Evolutionary conservation across 768 basidiomycete species (phyloP).

Genomic region (Tricholoma saponaceum): DNA sequence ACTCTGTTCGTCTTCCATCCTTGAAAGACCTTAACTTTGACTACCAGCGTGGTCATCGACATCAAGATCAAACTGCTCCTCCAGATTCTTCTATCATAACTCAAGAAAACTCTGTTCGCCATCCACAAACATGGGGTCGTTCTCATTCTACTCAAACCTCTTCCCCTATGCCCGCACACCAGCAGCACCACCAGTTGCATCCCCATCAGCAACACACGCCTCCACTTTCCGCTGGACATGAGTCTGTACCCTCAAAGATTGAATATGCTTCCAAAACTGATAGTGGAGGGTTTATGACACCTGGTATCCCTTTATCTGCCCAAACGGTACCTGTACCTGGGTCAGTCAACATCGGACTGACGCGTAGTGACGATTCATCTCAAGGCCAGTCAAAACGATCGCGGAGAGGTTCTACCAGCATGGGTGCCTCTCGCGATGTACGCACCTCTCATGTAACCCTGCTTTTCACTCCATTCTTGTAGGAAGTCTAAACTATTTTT

Average conservation of each 20-base stretch:
- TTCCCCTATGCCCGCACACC: slow-evolving; percentile 20
- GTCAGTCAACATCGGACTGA: slow-evolving; percentile 30
- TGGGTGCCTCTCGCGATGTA: slow-evolving; percentile 37
- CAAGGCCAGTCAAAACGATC: slow-evolving; percentile 38
- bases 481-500: background rate
- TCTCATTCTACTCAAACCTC: slow-evolving; percentile 20
- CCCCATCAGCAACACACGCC: slow-evolving; percentile 47
- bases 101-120: slow-evolving; percentile 29
- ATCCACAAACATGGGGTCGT: slow-evolving; percentile 32
- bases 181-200: slow-evolving; percentile 32
- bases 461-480: background rate
- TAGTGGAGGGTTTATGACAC: slow-evolving; percentile 43
- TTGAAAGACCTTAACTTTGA: slow-evolving; percentile 71
- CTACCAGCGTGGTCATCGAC: slow-evolving; percentile 29
- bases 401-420: slow-evolving; percentile 34
- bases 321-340: slow-evolving; percentile 36
- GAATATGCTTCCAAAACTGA: slow-evolving; percentile 49
- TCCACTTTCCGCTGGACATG: slow-evolving; percentile 41
- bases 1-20: slow-evolving; percentile 56
- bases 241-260: slow-evolving; percentile 27
- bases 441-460: slow-evolving; percentile 49
- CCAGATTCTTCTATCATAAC: slow-evolving; percentile 22
- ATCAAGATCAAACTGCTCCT: slow-evolving; percentile 26
- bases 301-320: slow-evolving; percentile 42
- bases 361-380: slow-evolving; percentile 33